phyloP scores from a whole-genome alignment of 1,284 basidiomycete species.

The Melampsora americana region DNA sequence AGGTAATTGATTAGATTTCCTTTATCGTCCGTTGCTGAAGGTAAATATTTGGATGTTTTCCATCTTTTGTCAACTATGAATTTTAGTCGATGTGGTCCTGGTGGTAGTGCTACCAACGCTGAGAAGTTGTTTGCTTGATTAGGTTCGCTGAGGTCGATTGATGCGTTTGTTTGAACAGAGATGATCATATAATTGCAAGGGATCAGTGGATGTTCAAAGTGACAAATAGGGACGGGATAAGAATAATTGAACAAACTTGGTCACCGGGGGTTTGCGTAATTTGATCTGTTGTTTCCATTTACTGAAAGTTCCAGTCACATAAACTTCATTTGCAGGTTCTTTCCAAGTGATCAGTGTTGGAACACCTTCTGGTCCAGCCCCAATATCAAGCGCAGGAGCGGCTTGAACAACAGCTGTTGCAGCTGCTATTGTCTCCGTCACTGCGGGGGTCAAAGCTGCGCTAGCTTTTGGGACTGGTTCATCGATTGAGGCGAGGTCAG shows the following conservation, averaged over 20 bases:
- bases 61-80: conserved; percentile 93
- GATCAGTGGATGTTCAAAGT: neutral
- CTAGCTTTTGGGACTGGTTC: neutral
- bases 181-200: neutral
- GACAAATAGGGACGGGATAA: neutral
- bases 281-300: conserved; percentile 61
- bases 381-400: conserved; percentile 48
- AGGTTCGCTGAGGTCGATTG: conserved; percentile 45
- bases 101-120: conserved; percentile 62
- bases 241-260: conserved; percentile 42
- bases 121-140: conserved; percentile 56
- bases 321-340: conserved; percentile 55
- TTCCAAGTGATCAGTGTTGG: conserved; percentile 53
- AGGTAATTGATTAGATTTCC: conserved; percentile 94
- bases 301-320: conserved; percentile 62
- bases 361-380: conserved; percentile 51
- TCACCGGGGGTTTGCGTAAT: conserved; percentile 49
- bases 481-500: conserved; percentile 14
- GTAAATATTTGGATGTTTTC: conserved; percentile 70
- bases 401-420: conserved; percentile 48
- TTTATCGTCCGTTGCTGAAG: conserved; percentile 79
- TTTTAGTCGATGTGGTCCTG: conserved; percentile 91
- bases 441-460: conserved; percentile 47
- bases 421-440: conserved; percentile 49
- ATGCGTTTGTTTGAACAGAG: neutral